Evolutionary conservation across 352 stramenopile species (phyloP), one percentile per base, ranked within the genome.

Genomic region (Pythium pyrilobum): DNA sequence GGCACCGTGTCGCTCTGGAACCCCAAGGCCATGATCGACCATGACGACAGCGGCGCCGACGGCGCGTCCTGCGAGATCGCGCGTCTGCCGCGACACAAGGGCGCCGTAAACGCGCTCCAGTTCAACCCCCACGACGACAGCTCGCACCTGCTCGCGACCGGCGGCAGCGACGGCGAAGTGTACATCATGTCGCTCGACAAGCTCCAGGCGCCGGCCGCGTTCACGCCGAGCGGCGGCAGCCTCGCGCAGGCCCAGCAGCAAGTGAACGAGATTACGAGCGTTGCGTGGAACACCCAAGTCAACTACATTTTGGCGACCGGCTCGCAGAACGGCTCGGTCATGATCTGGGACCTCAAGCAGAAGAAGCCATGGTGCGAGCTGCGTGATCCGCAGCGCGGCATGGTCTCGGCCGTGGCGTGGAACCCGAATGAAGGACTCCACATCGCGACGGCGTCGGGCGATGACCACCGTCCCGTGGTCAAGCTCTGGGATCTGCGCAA

Each of bases 331-430:
- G 97, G 96, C 20, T 89, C 83, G 10, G 91, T 97, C 12, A 85
- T 97, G 28, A 91, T 99, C 38, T 99, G 97, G 97, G 97, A 99
- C 66, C 72, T 99, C 11, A 97, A 97, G 57, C 88, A 97, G 59
- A 98, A 98, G 67, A 98, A 98, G 65, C 89, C 96, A 1, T 99
- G 96, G 96, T 99, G 97, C 64, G 91, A 99, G 69, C 67, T 99
- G 45, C 90, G 90, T 36, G 92, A 98, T 64, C 81, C 77, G 12
- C 77, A 83, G 50, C 84, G 89, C 28, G 81, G 80, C 39, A 81
- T 89, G 24, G 81, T 99, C 10, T 96, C 89, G 29, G 90, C 96
- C 43, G 77, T 99, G 24, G 82, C 80, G 1, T 99, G 97, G 97
- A 99, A 99, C 76, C 97, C 97, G 5, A 96, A 94, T 36, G 88